Percentiles rank a stretch among this genome's conserved stretches.
Conservation (phyloP, 805 yeast genomes). For the Lipomyces sp. region DNA sequence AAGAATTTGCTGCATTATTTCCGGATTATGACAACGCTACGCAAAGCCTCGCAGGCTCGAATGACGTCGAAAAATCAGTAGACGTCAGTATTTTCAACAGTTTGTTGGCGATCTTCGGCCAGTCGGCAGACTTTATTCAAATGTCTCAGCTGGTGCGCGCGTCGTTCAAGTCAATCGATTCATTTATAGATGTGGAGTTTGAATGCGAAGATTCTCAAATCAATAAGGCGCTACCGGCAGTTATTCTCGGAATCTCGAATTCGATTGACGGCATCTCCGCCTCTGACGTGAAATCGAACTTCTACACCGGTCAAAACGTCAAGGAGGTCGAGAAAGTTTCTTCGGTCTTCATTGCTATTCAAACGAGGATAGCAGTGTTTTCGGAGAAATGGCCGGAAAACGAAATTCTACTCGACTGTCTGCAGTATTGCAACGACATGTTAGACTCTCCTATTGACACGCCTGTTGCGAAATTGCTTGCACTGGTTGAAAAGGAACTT, state of each 20-base stretch:
- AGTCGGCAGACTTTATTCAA: background rate
- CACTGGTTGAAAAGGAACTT: constrained; percentile 82
- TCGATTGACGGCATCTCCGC: background rate
- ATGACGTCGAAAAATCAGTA: background rate
- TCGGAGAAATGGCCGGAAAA: constrained; percentile 89
- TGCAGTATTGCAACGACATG: constrained; percentile 63
- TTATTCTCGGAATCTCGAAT: constrained; percentile 1
- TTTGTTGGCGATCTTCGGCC: constrained; percentile 2
- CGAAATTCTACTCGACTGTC: constrained; percentile 72
- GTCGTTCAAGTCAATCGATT: background rate
- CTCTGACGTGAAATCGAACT: constrained; percentile 38
- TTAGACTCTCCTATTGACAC: constrained; percentile 57
- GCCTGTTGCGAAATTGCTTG: constrained; percentile 73
- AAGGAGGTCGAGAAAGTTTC: constrained; percentile 62
- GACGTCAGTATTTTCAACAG: background rate
- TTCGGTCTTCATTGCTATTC: constrained; percentile 37
- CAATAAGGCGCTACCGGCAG: constrained; percentile 2
- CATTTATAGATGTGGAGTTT: background rate
- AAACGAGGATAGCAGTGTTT: constrained; percentile 46
- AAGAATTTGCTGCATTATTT: constrained; percentile 75
- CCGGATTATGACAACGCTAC: constrained; percentile 77
- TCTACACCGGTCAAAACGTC: constrained; percentile 63
- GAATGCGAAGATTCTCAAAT: constrained; percentile 29
- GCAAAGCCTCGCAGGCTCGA: background rate
- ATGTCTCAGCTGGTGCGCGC: background rate